Percentiles rank a stretch among this genome's conserved stretches.
phyloP scores from a whole-genome alignment of 2,329 filamentous ascomycete species.

The Cercospora zeina region DNA sequence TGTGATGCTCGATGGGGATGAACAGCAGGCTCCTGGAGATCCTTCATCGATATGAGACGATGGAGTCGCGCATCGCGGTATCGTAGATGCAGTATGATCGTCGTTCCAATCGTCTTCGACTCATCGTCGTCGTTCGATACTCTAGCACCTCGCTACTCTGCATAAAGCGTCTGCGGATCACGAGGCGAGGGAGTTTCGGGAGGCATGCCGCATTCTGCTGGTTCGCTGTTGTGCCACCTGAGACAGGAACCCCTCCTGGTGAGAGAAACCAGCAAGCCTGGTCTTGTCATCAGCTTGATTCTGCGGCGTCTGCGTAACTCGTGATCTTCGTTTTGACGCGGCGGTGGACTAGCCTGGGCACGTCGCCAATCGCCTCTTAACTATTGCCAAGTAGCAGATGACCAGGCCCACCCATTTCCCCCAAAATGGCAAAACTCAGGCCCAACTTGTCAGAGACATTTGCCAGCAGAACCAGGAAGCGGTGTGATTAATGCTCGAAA shows the following conservation, averaged over 20 bases:
- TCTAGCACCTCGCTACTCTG: not conserved
- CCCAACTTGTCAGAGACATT: not conserved
- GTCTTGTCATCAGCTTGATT: conserved; percentile 3
- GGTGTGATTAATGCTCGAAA: conserved; percentile 3
- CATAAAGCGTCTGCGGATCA: not conserved
- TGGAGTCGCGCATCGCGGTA: not conserved
- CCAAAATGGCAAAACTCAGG: not conserved
- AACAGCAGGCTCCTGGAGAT: not conserved
- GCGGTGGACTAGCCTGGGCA: not conserved
- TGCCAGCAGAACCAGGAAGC: not conserved
- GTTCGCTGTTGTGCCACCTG: not conserved
- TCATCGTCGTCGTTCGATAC: not conserved
- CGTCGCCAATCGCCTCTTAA: not conserved
- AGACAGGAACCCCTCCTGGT: conserved; percentile 2
- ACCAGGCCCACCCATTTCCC: not conserved
- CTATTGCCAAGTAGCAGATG: not conserved
- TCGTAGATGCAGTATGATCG: not conserved
- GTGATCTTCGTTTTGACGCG: not conserved
- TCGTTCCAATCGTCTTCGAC: not conserved
- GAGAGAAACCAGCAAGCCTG: conserved; percentile 6
- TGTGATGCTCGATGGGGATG: not conserved
- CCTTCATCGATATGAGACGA: not conserved
- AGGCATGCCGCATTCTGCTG: not conserved
- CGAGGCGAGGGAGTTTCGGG: not conserved
- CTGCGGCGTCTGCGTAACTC: not conserved